A percentile compares a stretch with the other conserved stretches of the same genome.
phyloP scores from a whole-genome alignment of 805 yeast genomes.

The Saccharomyces cerevisiae region DNA sequence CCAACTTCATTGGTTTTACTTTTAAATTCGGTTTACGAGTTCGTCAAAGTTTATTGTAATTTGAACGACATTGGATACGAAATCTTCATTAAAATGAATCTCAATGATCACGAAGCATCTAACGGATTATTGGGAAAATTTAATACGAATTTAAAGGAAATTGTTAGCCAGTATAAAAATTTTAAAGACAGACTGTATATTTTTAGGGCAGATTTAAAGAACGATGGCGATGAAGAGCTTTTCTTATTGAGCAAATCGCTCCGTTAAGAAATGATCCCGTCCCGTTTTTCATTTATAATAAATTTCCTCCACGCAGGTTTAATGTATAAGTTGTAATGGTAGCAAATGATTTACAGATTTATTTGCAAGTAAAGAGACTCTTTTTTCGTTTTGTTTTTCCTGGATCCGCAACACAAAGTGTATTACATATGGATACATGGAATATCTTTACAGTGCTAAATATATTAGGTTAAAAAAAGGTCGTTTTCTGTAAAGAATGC shows the following conservation, averaged over 20 bases:
- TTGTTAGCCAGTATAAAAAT: conserved; percentile 36
- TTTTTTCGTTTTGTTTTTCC: background rate
- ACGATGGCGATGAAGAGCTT: conserved; percentile 43
- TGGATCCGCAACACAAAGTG: background rate
- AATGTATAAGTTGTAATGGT: background rate
- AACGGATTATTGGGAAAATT: conserved; percentile 25
- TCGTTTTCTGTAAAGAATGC: background rate
- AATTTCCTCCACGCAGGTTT: background rate
- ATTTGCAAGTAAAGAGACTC: background rate
- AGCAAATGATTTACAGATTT: background rate
- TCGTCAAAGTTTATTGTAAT: conserved; percentile 33
- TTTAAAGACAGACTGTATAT: conserved; percentile 37
- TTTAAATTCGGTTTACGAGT: conserved; percentile 33
- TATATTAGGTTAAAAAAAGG: background rate
- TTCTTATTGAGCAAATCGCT: conserved; percentile 38
- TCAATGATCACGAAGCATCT: conserved; percentile 20
- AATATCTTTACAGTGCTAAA: background rate
- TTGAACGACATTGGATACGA: conserved; percentile 32
- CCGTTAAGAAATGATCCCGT: conserved; percentile 6
- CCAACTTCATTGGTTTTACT: conserved; percentile 36
- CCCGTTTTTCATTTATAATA: background rate
- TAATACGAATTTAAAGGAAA: conserved; percentile 33
- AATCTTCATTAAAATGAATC: conserved; percentile 26
- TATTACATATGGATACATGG: background rate
- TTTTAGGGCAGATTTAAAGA: conserved; percentile 45